These are phyloP conservation scores for Fusarium sterilihyphosum DNA, from an alignment of 2,329 filamentous ascomycete species.

Conservation along the genomic window DNA sequence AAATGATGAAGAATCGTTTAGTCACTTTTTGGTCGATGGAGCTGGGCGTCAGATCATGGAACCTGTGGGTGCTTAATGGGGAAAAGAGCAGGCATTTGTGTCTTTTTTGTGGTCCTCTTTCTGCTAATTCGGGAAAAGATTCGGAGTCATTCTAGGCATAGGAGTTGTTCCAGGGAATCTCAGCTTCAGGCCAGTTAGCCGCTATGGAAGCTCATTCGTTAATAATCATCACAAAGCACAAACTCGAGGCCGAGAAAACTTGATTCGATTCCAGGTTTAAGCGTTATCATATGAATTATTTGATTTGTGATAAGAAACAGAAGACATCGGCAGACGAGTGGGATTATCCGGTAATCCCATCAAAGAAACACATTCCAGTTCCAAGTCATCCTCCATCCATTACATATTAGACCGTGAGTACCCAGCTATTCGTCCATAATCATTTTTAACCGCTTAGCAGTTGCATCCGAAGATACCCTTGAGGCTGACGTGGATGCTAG, in stretches of 20 bases:
- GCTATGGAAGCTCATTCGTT: background rate
- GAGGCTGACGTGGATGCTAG: constrained; percentile 44
- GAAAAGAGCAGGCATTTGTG: background rate
- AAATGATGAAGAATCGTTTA: constrained; percentile 56
- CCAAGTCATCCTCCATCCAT: constrained; percentile 11
- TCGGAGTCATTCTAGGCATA: background rate
- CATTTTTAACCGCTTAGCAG: constrained; percentile 41
- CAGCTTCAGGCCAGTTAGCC: background rate
- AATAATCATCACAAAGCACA: background rate
- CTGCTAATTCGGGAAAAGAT: background rate
- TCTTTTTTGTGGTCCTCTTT: background rate
- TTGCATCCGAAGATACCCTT: constrained; percentile 48
- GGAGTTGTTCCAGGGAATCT: constrained; percentile 9
- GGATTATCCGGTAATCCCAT: constrained; percentile 23
- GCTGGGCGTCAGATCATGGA: constrained; percentile 51
- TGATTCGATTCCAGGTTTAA: background rate
- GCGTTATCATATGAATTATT: constrained; percentile 18
- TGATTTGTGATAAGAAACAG: background rate
- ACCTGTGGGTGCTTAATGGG: constrained; percentile 41
- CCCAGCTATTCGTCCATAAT: background rate
- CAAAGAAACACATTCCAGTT: constrained; percentile 5
- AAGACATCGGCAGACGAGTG: constrained; percentile 9
- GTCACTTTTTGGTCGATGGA: constrained; percentile 54
- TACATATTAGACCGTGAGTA: constrained; percentile 10
- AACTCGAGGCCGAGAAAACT: background rate